Conservation (phyloP, 2,329 filamentous ascomycete species). For the Alternaria burnsii region DNA sequence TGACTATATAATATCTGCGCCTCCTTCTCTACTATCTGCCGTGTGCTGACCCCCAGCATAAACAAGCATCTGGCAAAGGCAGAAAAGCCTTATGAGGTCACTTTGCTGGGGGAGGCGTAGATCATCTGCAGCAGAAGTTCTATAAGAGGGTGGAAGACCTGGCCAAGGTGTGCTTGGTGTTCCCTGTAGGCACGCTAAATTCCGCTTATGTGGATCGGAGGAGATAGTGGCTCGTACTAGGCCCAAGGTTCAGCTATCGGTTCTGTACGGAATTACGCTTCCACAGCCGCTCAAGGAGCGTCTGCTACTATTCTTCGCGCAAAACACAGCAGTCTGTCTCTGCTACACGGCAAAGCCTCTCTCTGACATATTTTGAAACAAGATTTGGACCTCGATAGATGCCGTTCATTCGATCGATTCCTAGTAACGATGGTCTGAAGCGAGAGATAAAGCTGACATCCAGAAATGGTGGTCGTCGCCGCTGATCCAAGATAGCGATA, state of each 20-base stretch:
- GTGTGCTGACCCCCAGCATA: background rate
- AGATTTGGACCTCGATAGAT: background rate
- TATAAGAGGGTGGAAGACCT: conserved; percentile 29
- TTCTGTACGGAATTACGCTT: background rate
- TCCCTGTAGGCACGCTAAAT: conserved; percentile 16
- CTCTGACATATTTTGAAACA: background rate
- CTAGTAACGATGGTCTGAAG: conserved; percentile 19
- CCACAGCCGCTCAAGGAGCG: background rate
- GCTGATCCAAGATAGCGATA: conserved; percentile 52
- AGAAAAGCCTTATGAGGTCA: conserved; percentile 44
- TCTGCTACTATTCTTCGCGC: background rate
- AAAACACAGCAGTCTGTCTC: background rate
- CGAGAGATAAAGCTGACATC: conserved; percentile 33
- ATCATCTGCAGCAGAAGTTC: conserved; percentile 18
- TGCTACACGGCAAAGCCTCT: background rate
- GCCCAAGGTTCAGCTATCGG: background rate
- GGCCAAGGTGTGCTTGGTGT: conserved; percentile 35
- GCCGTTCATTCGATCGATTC: conserved; percentile 21
- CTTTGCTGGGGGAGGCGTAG: conserved; percentile 22
- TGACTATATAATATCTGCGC: conserved; percentile 7
- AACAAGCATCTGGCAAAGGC: background rate
- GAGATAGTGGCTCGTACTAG: conserved; percentile 4
- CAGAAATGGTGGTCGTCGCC: conserved; percentile 25
- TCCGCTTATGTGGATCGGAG: conserved; percentile 14
- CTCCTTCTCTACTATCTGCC: background rate